phyloP scores from a whole-genome alignment of 2,329 filamentous ascomycete genomes.

The Epichloe sibirici region DNA sequence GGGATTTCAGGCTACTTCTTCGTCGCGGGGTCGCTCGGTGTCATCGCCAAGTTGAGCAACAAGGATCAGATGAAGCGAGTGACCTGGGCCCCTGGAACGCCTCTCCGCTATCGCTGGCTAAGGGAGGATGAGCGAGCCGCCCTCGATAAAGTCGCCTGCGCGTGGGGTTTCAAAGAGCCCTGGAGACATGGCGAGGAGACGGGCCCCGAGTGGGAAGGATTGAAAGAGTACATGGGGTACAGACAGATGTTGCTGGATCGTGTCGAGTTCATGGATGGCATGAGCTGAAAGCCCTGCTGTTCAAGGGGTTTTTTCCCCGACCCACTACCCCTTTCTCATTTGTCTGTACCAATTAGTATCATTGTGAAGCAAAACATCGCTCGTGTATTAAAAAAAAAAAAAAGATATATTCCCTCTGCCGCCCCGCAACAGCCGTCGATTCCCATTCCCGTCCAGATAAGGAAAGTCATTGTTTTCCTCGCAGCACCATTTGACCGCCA shows the following conservation, averaged over 20 bases:
- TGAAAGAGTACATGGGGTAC: conserved; percentile 71
- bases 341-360: not conserved
- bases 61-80: conserved; percentile 95
- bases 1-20: conserved; percentile 75
- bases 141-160: conserved; percentile 71
- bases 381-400: too few species aligned
- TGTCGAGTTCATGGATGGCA: conserved; percentile 83
- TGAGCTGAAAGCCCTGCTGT: conserved; percentile 33
- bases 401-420: too few species aligned
- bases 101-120: conserved; percentile 70
- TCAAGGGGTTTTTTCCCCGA: not conserved
- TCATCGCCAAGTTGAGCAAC: conserved; percentile 72
- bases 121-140: conserved; percentile 83
- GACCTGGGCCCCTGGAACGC: conserved; percentile 75
- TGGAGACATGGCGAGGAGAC: conserved; percentile 80
- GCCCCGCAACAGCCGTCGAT: too few species aligned
- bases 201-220: conserved; percentile 75
- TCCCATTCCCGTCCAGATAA: too few species aligned
- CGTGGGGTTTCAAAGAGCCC: conserved; percentile 82
- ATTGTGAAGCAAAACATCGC: too few species aligned
- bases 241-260: conserved; percentile 85
- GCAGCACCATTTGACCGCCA: too few species aligned
- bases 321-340: not conserved
- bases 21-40: conserved; percentile 68
- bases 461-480: too few species aligned